Percentiles rank a stretch among this genome's conserved stretches.
Conservation (phyloP, 176 grass and related monocot species). For the Pontederia paniculata region DNA sequence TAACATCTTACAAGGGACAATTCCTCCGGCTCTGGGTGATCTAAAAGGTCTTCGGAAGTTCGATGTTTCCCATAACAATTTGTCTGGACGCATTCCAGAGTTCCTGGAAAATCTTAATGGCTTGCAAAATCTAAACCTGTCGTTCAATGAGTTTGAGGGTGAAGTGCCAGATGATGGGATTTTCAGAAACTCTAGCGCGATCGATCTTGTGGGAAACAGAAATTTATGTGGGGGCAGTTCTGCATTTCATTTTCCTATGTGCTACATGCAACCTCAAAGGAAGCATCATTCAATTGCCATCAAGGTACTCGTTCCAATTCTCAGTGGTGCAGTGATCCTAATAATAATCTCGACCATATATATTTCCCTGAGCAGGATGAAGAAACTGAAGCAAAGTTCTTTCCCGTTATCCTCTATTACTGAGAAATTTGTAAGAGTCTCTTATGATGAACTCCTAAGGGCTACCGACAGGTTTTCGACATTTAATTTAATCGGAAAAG, state of each 20-base stretch:
- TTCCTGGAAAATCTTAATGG: background rate
- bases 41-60: constrained; percentile 15
- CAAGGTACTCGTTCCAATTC: background rate
- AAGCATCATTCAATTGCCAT: too few species aligned
- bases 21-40: constrained; percentile 14
- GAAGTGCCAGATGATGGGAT: constrained; percentile 24
- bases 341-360: background rate
- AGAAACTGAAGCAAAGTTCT: background rate
- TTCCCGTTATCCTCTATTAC: background rate
- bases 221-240: constrained; percentile 15
- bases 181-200: constrained; percentile 17
- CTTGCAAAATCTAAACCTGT: constrained; percentile 27
- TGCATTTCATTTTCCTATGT: too few species aligned
- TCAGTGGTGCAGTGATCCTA: background rate
- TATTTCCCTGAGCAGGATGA: background rate
- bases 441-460: constrained; percentile 3
- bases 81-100: constrained; percentile 27
- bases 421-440: background rate
- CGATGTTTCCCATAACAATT: constrained; percentile 29
- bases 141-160: constrained; percentile 40
- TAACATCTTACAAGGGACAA: constrained; percentile 21
- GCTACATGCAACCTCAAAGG: too few species aligned
- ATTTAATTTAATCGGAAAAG: background rate
- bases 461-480: constrained; percentile 15
- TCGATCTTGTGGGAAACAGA: constrained; percentile 23